Conservation (phyloP, 257 asterid species). For the Galeopsis tetrahit region DNA sequence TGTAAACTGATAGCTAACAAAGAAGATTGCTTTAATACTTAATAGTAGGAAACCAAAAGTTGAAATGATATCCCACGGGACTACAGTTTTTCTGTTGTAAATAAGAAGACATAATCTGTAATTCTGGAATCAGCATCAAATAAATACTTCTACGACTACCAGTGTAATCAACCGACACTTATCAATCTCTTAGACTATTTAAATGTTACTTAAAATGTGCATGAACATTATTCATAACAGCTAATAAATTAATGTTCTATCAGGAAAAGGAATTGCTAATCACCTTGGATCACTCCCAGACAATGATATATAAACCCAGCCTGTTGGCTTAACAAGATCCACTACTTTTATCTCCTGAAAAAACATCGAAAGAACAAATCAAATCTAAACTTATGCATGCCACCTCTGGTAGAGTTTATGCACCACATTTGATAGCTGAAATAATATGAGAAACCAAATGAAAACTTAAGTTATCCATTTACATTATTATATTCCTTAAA, state of each 20-base stretch:
- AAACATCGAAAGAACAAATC: slow-evolving; percentile 25
- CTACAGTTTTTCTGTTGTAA: background rate
- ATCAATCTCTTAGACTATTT: background rate
- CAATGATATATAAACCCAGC: slow-evolving; percentile 86
- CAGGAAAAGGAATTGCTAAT: slow-evolving; percentile 24
- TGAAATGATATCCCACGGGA: slow-evolving; percentile 3
- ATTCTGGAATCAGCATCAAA: background rate
- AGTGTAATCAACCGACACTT: slow-evolving; percentile 7
- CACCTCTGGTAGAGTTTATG: background rate
- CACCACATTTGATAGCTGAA: background rate
- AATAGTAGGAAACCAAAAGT: slow-evolving; percentile 23
- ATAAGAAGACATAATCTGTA: slow-evolving; percentile 2
- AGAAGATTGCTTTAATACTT: slow-evolving; percentile 26
- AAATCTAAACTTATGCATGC: slow-evolving; percentile 17
- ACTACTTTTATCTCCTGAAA: slow-evolving; percentile 82
- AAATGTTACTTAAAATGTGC: background rate
- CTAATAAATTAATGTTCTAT: background rate
- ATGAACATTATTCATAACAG: background rate
- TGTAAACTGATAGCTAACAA: background rate
- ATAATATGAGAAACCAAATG: background rate
- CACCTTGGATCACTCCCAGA: slow-evolving; percentile 95
- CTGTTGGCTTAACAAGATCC: slow-evolving; percentile 89
- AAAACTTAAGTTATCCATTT: too few relatives aligned
- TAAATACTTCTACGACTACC: background rate
- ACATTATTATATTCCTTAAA: too few relatives aligned